Percentiles rank a stretch among this genome's conserved stretches.
These are phyloP conservation scores for Daedalea quercina DNA, from an alignment of 768 basidiomycete genomes.

Conservation along the genomic window DNA sequence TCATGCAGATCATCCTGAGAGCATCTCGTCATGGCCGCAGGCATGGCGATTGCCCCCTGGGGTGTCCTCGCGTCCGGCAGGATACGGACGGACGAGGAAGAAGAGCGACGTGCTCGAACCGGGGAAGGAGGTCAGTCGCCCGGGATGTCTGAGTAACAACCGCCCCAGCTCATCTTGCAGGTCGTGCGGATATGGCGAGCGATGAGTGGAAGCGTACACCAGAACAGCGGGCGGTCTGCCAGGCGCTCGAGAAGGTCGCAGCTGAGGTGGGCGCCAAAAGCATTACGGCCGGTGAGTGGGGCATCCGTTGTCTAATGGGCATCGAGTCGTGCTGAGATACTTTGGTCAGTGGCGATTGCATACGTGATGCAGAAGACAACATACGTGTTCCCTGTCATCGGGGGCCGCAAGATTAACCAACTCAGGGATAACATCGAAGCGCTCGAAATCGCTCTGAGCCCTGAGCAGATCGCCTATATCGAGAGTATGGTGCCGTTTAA, in stretches of 20 bases:
- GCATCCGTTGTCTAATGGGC: conserved; percentile 4
- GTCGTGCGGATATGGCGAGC: conserved; percentile 25
- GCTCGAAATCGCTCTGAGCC: conserved; percentile 10
- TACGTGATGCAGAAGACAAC: conserved; percentile 23
- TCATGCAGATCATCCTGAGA: background rate
- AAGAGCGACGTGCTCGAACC: conserved; percentile 15
- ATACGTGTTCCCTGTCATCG: conserved; percentile 15
- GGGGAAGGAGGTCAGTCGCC: conserved; percentile 17
- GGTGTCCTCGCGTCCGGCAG: conserved; percentile 31
- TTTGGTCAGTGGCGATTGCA: conserved; percentile 22
- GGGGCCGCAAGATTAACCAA: conserved; percentile 13
- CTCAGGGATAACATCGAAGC: conserved; percentile 16
- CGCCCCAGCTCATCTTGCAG: conserved; percentile 36
- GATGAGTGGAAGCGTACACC: conserved; percentile 30
- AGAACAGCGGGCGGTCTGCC: conserved; percentile 25
- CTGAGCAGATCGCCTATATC: conserved; percentile 16
- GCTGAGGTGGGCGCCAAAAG: conserved; percentile 28
- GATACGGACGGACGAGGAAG: conserved; percentile 29
- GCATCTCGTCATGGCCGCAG: conserved; percentile 3
- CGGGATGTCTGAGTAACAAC: background rate
- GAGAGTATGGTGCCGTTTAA: conserved; percentile 18
- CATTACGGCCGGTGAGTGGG: conserved; percentile 13
- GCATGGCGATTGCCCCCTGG: conserved; percentile 33
- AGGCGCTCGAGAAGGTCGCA: conserved; percentile 33
- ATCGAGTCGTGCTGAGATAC: no score